Conservation (phyloP, 192 early-diverging fungal species). For the Linnemannia schmuckeri region DNA sequence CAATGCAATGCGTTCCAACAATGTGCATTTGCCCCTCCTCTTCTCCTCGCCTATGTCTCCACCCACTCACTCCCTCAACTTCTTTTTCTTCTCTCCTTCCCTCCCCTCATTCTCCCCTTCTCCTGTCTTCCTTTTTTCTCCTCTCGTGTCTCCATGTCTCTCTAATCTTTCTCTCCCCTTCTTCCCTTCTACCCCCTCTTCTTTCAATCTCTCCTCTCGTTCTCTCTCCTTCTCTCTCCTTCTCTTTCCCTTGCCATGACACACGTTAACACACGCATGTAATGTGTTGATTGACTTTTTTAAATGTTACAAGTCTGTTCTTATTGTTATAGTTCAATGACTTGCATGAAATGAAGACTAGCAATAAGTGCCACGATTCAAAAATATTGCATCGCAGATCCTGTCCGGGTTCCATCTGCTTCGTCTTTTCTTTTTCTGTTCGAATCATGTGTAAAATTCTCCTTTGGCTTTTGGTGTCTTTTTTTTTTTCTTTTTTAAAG, state of each 20-base stretch:
- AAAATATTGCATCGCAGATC: not conserved
- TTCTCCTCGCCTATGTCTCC: too few relatives aligned
- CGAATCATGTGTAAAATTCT: too few relatives aligned
- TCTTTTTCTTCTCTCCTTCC: too few relatives aligned
- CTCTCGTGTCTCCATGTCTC: too few relatives aligned
- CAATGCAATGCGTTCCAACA: too few relatives aligned
- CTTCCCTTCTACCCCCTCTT: not conserved
- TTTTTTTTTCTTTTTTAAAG: too few relatives aligned
- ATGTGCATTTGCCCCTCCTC: too few relatives aligned
- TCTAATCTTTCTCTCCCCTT: not conserved
- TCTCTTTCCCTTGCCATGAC: not conserved
- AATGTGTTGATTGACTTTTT: too few relatives aligned
- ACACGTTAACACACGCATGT: not conserved
- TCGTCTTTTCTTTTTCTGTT: not conserved
- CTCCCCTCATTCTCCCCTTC: too few relatives aligned
- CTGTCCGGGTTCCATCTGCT: not conserved
- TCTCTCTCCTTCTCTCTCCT: not conserved
- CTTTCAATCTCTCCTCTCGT: not conserved
- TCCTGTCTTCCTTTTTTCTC: too few relatives aligned
- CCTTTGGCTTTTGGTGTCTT: too few relatives aligned
- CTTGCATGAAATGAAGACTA: not conserved
- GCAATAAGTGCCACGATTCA: not conserved
- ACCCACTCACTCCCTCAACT: too few relatives aligned
- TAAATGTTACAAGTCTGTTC: not conserved
- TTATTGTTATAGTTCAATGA: not conserved